Conservation (phyloP, 768 basidiomycete species). For the Leccinum pellstonianum region DNA sequence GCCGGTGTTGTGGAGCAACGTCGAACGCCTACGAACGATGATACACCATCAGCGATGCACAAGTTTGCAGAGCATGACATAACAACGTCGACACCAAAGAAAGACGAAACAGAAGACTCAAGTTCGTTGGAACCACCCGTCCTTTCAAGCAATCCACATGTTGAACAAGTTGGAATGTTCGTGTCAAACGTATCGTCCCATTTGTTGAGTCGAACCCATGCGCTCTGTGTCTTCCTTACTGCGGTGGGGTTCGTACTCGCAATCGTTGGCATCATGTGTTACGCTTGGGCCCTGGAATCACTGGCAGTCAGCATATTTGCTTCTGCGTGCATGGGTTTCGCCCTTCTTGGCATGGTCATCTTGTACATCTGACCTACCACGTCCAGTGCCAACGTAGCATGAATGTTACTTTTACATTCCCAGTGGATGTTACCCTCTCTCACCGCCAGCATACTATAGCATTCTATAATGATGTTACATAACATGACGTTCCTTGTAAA, state of each 20-base stretch:
- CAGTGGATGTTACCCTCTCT: background rate
- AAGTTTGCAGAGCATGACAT: background rate
- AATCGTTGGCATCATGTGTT: conserved; percentile 49
- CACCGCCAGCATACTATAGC: background rate
- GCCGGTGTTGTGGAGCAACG: background rate
- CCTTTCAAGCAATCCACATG: conserved; percentile 46
- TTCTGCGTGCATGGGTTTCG: conserved; percentile 39
- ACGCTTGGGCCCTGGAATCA: conserved; percentile 50
- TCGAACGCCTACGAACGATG: background rate
- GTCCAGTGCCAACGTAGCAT: background rate
- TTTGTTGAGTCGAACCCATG: conserved; percentile 49
- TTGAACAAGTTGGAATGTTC: conserved; percentile 53
- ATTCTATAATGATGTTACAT: background rate
- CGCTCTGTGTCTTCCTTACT: conserved; percentile 47
- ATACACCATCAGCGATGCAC: background rate
- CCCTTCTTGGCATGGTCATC: conserved; percentile 24
- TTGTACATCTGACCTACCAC: background rate
- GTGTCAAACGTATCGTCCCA: conserved; percentile 38
- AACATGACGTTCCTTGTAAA: background rate
- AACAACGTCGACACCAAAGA: background rate
- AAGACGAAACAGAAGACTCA: background rate
- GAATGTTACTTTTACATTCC: background rate
- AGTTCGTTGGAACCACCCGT: conserved; percentile 28
- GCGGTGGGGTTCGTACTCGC: conserved; percentile 51
- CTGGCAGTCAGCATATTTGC: conserved; percentile 45